Evolutionary conservation across 805 yeast genomes (phyloP), one percentile per base, ranked within the genome.

Genomic region (Hanseniaspora lindneri): DNA sequence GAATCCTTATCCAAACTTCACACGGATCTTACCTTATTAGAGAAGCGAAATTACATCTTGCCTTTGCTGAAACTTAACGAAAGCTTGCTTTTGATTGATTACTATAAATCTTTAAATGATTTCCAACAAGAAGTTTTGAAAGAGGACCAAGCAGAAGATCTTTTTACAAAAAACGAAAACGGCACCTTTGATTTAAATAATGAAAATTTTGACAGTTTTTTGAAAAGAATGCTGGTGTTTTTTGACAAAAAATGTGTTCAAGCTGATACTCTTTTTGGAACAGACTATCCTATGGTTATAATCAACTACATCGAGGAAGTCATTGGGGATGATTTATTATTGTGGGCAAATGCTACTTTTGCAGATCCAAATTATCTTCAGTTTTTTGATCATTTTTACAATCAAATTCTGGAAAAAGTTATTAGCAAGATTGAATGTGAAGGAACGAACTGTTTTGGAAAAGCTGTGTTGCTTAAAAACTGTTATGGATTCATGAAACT

Each of bases 1-100:
- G 83, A 92, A 0, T 70, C 82, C 7, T 60, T 84, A 14, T 63
- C 76, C 40, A 94, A 85, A 58, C 69, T 83, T 51, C 88, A 82
- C 44, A 62, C 70, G 27, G 71, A 72, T 51, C 75, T 72, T 39
- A 57, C 68, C 1, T 63, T 68, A 39, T 75, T 78, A 34, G 74
- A 62, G 30, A 63, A 58, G 4, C 61, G 64, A 10, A 61, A 60
- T 16, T 63, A 64, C 5, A 47, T 61, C 52, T 25, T 54, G 39
- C 52, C 62, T 56, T 39, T 70, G 61, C 28, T 71, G 58, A 16
- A 64, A 65, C 41, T 65, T 33, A 64, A 65, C 47, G 68, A 70
- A 51, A 66, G 65, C 49, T 63, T 63, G 29, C 54, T 61, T 19
- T 60, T 67, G 1, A 62, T 68, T 14, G 72, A 69, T 44, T 68